Evolutionary conservation across 2,329 filamentous ascomycete genomes (phyloP).

Genomic region (Rutstroemia sp.): DNA sequence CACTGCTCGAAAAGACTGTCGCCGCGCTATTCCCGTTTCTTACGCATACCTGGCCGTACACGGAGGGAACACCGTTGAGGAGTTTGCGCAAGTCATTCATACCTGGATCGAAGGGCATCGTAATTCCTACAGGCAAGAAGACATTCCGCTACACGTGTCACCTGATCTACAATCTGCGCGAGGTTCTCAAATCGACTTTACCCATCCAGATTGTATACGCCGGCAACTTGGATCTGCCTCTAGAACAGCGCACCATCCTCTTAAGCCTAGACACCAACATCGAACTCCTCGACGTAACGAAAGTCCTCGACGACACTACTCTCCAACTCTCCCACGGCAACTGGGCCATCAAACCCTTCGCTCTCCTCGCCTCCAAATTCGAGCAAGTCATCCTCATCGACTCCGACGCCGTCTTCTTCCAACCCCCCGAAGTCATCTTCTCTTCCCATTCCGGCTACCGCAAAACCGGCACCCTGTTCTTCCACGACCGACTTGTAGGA

Average conservation of each 20-base stretch:
- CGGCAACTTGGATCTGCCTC: neutral
- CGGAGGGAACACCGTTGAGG: neutral
- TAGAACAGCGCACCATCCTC: neutral
- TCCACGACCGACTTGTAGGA: conserved; percentile 33
- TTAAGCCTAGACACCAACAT: neutral
- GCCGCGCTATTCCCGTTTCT: neutral
- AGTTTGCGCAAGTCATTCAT: neutral
- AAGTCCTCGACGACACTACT: conserved; percentile 1
- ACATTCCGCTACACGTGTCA: conserved; percentile 1
- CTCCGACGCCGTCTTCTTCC: conserved; percentile 35
- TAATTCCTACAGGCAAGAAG: neutral
- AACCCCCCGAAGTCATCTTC: conserved; percentile 29
- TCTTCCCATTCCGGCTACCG: conserved; percentile 29
- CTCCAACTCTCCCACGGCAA: neutral
- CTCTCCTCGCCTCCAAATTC: conserved; percentile 32
- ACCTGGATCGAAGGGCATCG: neutral
- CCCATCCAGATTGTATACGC: neutral
- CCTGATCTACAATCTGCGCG: neutral
- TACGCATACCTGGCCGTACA: too few relatives aligned
- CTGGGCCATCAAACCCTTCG: conserved; percentile 38
- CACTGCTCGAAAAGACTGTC: neutral
- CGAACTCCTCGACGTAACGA: conserved; percentile 8
- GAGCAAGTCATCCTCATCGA: conserved; percentile 35
- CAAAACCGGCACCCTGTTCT: conserved; percentile 32
- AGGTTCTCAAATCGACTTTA: neutral